Evolutionary conservation across 441 rosid species (phyloP), one percentile per base, ranked within the genome.

Genomic region (Populus hybrid): DNA sequence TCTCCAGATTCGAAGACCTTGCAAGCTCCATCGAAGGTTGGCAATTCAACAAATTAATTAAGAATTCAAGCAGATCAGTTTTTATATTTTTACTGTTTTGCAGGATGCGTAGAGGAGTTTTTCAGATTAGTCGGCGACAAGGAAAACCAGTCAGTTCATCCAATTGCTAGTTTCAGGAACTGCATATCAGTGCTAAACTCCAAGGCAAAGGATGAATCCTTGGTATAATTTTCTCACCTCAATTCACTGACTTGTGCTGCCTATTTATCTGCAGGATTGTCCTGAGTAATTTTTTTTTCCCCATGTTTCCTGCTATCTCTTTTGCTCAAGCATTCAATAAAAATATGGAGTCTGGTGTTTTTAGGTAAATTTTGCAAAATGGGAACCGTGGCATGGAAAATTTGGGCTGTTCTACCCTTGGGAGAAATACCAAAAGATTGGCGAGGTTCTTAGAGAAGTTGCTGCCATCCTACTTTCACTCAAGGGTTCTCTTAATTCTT

Each of bases 321-420:
- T 42, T 42, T 42, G 50, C 50, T 42, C 16, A 42, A 42, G 50
- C 50, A 10, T 0, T 10, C 57, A 46, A 46, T 46, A 46, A 46
- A 50, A 50, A 16, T 14, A 50, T 50, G 38, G 42, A 68, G 36
- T 30, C 20, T 67, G 8, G 14, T 35, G 14, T 11, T 18, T 5
- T 67, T 84, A 91, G 95, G 89, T 80, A 53, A 87, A 83, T 81
- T 90, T 90, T 77, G 96, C 96, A 6, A 90, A 81, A 83, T 92
- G 96, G 96, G 96, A 90, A 83, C 95, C 95, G 20, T 87, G 93
- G 91, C 93, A 91, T 68, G 89, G 93, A 4, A 87, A 82, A 73
- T 91, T 89, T 67, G 92, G 93, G 38, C 77, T 86, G 24, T 81
- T 81, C 67, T 80, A 89, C 63, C 93, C 93, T 1, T 91, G 93